These are phyloP conservation scores for Colletotrichum echinochloae DNA, from an alignment of 2,329 filamentous ascomycete genomes.

Conservation along the genomic window DNA sequence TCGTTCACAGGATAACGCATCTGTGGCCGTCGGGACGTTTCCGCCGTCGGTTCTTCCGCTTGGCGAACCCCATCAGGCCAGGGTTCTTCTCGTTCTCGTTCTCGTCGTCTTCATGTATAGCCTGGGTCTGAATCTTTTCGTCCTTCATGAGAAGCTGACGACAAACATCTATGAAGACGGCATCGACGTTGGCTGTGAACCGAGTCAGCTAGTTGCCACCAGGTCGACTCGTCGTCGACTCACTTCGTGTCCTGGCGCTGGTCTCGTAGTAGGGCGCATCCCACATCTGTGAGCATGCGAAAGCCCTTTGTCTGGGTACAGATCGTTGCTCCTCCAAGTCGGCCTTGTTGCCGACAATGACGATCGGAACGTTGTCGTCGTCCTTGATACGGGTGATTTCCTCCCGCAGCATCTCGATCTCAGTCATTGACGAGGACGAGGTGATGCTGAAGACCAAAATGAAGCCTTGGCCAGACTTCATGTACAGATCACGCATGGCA, in stretches of 20 bases:
- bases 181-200: slow-evolving; percentile 81
- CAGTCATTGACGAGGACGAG: slow-evolving; percentile 83
- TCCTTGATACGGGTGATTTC: slow-evolving; percentile 94
- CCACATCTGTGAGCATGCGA: slow-evolving; percentile 88
- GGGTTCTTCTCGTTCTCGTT: slow-evolving; percentile 59
- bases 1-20: slow-evolving; percentile 43
- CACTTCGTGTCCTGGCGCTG: slow-evolving; percentile 80
- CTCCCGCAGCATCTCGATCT: slow-evolving; percentile 84
- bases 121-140: slow-evolving; percentile 58
- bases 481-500: slow-evolving; percentile 84
- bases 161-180: slow-evolving; percentile 88
- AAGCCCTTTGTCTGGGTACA: slow-evolving; percentile 82
- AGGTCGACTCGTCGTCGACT: slow-evolving; percentile 44
- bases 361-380: slow-evolving; percentile 85
- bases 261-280: slow-evolving; percentile 92
- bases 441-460: slow-evolving; percentile 93
- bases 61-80: slow-evolving; percentile 48
- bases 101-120: slow-evolving; percentile 54
- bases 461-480: slow-evolving; percentile 94
- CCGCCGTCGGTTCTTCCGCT: slow-evolving; percentile 47
- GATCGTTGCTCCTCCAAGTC: slow-evolving; percentile 88
- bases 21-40: slow-evolving; percentile 45
- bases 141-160: slow-evolving; percentile 85
- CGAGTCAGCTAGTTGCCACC: slow-evolving; percentile 43
- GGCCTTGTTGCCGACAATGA: slow-evolving; percentile 92